Base-by-base conservation (phyloP, 495 filamentous ascomycete species). In the Neurospora sp. region DNA sequence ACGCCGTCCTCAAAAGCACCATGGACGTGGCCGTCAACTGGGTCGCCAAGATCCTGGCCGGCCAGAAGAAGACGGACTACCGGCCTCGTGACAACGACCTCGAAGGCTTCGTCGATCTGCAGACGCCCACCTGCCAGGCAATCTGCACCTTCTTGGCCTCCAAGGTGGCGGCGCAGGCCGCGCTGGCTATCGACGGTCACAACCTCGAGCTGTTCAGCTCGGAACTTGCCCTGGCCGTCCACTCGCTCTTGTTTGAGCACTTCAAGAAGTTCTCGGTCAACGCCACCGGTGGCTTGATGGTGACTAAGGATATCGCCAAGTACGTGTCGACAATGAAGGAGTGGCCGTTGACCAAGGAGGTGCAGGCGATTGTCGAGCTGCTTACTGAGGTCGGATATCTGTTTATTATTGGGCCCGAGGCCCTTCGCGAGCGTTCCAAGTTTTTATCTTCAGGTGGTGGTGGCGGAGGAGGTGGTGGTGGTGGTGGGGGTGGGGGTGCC, bases 311-410 rank as follows among this genome's bases (percentile, higher is more conserved):
- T 80, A 92, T 98, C 76, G 93, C 92, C 18, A 93, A 91, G 76
- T 99, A 99, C 79, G 90, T 92, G 6, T 89, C 93, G 68, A 61
- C 53, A 84, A 85, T 98, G 61, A 88, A 91, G 71, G 90, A 89
- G 61, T 97, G 93, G 91, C 88, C 90, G 27, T 86, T 95, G 18
- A 80, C 82, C 39, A 92, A 91, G 74, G 91, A 92, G 47, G 87
- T 93, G 39, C 88, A 89, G 75, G 85, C 85, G 53, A 86, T 86
- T 74, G 88, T 97, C 76, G 95, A 98, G 83, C 86, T 96, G 47
- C 79, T 98, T 71, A 89, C 92, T 41, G 96, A 98, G 83, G 93
- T 99, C 73, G 95, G 93, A n/a, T 97, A 93, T 80, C 81, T 99
- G 68, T 99, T 98, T 78, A 96, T 98, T 47, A 93, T 98, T 81